Base-by-base conservation (phyloP, 352 stramenopile species). In the Phytophthora sp. region DNA sequence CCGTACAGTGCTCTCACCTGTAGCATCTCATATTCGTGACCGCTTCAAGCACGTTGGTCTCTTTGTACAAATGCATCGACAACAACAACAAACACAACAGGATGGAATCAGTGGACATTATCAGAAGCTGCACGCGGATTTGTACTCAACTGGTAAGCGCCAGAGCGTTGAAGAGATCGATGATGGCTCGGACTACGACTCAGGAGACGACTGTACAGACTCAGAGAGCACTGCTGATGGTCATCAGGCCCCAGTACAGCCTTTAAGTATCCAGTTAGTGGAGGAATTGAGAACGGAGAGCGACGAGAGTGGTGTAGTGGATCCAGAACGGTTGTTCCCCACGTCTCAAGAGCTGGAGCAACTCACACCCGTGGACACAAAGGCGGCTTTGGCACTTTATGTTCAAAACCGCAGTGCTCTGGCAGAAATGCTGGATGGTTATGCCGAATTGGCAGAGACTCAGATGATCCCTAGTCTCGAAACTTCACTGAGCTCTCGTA, bases 341-440 rank as follows among this genome's bases (percentile, higher is more conserved):
- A 86, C 65, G 0, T 36, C 68, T 8, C 41, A 80, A 8, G 82
- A 90, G 56, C 64, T 93, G 35, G 77, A 84, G 46, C 56, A 73
- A n/a, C 49, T 91, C 12, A 73, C 81, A 20, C 84, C 82, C 0
- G 58, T 93, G 29, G 82, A 93, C 53, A 89, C 79, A 0, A 88
- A 81, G 50, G 73, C 76, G 1, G 67, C 76, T 1, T 59, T 80
- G 31, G 61, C 64, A 15, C 69, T 91, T 18, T 93, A 91, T 52
- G 59, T 84, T 18, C 79, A 90, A 36, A 91, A 90, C 66, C 70
- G 77, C 15, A 66, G 59, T 13, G 82, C 81, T 7, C 73, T 90
- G 63, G 47, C 75, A 3, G 85, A 91, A 42, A 93, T 93, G 85
- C 68, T 93, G 9, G 72, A 89, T 36, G 85, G 85, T 0, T 93